Evolutionary conservation across 805 yeast species (phyloP).

Genomic region (Schwanniomyces yamadae): DNA sequence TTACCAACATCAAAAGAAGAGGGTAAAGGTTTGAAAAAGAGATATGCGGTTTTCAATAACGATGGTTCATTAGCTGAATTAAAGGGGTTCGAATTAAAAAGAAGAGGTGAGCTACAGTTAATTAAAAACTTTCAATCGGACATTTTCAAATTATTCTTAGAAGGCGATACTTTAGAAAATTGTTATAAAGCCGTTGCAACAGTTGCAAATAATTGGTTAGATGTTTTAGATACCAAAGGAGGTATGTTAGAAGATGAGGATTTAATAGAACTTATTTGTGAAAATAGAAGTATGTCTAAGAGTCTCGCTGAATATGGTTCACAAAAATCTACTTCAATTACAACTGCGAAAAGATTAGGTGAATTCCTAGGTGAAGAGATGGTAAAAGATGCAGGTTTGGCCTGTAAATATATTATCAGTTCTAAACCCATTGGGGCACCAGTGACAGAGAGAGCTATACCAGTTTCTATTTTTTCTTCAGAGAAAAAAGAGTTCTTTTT

Average conservation of each 20-base stretch:
- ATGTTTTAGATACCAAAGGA: constrained; percentile 87
- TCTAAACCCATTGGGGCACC: constrained; percentile 81
- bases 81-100: constrained; percentile 93
- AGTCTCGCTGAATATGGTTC: constrained; percentile 83
- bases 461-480: constrained; percentile 92
- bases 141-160: constrained; percentile 85
- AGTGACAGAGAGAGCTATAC: constrained; percentile 93
- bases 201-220: constrained; percentile 95
- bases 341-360: constrained; percentile 90
- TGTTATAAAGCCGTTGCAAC: constrained; percentile 89
- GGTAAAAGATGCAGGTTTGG: constrained; percentile 95
- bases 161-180: constrained; percentile 72
- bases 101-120: constrained; percentile 93
- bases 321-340: constrained; percentile 92
- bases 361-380: constrained; percentile 94
- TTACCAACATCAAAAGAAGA: constrained; percentile 96
- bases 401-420: constrained; percentile 90
- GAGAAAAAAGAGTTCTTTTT: constrained; percentile 77
- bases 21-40: constrained; percentile 92
- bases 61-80: constrained; percentile 94
- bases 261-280: constrained; percentile 90
- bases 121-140: constrained; percentile 95
- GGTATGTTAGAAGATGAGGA: constrained; percentile 89
- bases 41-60: constrained; percentile 95
- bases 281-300: constrained; percentile 93